These are phyloP conservation scores for Hevea brasiliensis DNA, from an alignment of 345 rosid genomes.

Conservation along the genomic window DNA sequence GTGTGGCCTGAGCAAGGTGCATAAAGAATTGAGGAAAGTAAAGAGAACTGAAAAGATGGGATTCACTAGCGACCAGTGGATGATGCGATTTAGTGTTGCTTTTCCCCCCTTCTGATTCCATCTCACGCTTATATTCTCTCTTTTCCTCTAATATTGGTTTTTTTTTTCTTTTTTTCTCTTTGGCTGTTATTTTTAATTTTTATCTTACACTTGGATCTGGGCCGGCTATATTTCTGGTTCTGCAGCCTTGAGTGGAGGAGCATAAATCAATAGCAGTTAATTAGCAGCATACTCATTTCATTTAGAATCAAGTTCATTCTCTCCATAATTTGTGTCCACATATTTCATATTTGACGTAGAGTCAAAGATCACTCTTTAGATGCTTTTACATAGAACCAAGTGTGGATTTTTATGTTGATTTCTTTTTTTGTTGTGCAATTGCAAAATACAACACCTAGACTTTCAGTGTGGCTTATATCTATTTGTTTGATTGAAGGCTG, in stretches of 20 bases:
- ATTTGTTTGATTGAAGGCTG: background rate
- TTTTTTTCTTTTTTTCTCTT: background rate
- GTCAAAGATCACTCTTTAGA: background rate
- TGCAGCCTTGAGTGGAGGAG: background rate
- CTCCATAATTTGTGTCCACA: background rate
- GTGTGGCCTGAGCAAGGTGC: constrained; percentile 20
- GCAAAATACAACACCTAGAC: background rate
- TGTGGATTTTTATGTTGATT: background rate
- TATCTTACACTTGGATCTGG: background rate
- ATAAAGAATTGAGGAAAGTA: background rate
- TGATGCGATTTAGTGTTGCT: background rate
- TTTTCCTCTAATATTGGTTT: background rate
- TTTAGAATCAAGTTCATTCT: background rate
- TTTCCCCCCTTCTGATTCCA: background rate
- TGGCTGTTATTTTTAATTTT: background rate
- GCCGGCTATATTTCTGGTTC: background rate
- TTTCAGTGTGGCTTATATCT: background rate
- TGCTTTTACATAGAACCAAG: background rate
- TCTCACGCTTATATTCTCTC: background rate
- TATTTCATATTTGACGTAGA: background rate
- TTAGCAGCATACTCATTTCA: background rate
- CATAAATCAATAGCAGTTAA: background rate
- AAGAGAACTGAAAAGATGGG: background rate
- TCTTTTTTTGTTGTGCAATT: background rate
- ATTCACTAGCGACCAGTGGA: background rate